Base-by-base conservation (phyloP, 352 stramenopile species). In the Lagenidium giganteum region DNA sequence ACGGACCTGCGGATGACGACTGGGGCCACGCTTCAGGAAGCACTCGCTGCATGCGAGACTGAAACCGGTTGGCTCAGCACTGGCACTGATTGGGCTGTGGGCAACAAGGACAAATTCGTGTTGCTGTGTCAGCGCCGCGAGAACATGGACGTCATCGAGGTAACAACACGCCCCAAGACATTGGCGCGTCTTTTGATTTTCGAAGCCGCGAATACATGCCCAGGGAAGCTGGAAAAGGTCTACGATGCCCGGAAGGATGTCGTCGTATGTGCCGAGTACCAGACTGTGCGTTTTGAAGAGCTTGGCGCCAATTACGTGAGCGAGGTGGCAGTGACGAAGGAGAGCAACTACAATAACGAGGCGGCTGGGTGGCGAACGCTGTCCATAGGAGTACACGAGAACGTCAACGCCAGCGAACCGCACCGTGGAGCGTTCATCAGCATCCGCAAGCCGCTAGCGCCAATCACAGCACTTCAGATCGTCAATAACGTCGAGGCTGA, bases 341-440 rank as follows among this genome's bases (percentile, higher is more conserved):
- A 72, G 37, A 47, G 42, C 4, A 66, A 71, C 39, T 76, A 80
- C 57, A 73, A 68, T 41, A 64, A 73, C 55, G 61, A 75, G 3
- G 61, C 31, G 0, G 49, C 58, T 0, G 67, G 64, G 20, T 80
- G 67, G 67, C 56, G 66, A n/a, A 76, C 67, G 2, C 53, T 64
- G 50, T 61, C 45, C 0, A n/a, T 27, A 22, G 40, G 51, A 14
- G 12, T 33, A 22, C 48, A 57, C 27, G 43, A 71, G 42, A 63
- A 56, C 36, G 47, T 56, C 20, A 41, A 52, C 1, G 51, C 45
- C 6, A 5, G 4, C 20, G 40, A 39, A 23, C 59, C 42, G 40
- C 24, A 41, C 23, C 28, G 12, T 1, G 47, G 67, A 4, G 56
- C 64, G 1, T 79, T 61, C 25, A 18, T 70, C 3, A 75, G 67